Evolutionary conservation across 2,329 filamentous ascomycete genomes (phyloP).

Genomic region (Trichoderma brevicompactum): DNA sequence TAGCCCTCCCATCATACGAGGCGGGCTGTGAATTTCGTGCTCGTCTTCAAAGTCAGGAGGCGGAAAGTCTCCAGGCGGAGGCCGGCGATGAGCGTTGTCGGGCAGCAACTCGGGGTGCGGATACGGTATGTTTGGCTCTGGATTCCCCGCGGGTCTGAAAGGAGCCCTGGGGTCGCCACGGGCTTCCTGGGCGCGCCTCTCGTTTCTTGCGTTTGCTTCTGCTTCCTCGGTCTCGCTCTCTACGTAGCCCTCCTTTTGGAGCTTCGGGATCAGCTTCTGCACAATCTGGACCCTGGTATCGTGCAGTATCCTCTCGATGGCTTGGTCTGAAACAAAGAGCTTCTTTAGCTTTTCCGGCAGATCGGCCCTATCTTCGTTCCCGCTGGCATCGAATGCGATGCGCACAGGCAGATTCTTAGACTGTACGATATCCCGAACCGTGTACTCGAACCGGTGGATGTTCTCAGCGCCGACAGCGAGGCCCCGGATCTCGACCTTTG

Average conservation of each 20-base stretch:
- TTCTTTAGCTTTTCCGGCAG: conserved; percentile 56
- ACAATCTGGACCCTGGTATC: conserved; percentile 80
- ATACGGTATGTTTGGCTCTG: conserved; percentile 42
- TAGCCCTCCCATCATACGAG: conserved; percentile 48
- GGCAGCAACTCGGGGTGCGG: conserved; percentile 69
- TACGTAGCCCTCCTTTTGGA: conserved; percentile 80
- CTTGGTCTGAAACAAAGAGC: conserved; percentile 74
- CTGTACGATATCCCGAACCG: conserved; percentile 72
- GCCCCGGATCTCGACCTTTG: conserved; percentile 81
- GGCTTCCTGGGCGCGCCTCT: conserved; percentile 60
- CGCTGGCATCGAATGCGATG: conserved; percentile 53
- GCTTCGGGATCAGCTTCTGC: conserved; percentile 77
- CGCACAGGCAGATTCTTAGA: conserved; percentile 59
- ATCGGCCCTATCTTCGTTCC: conserved; percentile 54
- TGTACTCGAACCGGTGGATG: conserved; percentile 77
- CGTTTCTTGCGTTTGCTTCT: neutral
- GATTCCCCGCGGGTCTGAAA: conserved; percentile 59
- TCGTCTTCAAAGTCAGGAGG: conserved; percentile 95
- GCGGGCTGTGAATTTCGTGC: conserved; percentile 75
- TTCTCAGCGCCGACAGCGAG: conserved; percentile 80
- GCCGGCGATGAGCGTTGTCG: conserved; percentile 54
- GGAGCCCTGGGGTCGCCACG: conserved; percentile 62
- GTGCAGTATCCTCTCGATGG: conserved; percentile 57
- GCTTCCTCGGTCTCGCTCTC: conserved; percentile 51
- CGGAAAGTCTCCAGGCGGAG: conserved; percentile 68